phyloP scores from a whole-genome alignment of 1,284 basidiomycete genomes.

The Austroboletus olivaceoglutinosus region DNA sequence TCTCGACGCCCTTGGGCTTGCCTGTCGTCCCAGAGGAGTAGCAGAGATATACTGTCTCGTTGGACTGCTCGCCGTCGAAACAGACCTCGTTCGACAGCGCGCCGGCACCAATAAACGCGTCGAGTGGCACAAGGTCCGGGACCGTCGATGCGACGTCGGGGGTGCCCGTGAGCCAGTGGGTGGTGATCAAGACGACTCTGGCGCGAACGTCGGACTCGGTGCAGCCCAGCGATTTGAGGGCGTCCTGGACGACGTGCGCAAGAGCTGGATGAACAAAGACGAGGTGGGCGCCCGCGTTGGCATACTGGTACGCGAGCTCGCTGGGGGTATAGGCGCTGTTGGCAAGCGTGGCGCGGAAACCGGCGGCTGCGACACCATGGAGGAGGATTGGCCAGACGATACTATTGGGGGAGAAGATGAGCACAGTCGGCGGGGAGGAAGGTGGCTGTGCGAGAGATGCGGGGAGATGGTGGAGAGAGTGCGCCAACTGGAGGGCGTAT shows the following conservation, averaged over 20 bases:
- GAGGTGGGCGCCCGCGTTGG: conserved; percentile 52
- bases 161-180: conserved; percentile 41
- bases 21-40: conserved; percentile 69
- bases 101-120: conserved; percentile 46
- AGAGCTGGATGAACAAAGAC: conserved; percentile 56
- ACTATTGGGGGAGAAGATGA: conserved; percentile 62
- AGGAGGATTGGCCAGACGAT: conserved; percentile 62
- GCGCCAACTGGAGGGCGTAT: conserved; percentile 43
- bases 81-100: conserved; percentile 45
- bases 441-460: conserved; percentile 23
- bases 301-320: conserved; percentile 51
- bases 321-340: conserved; percentile 45
- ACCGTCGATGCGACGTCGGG: conserved; percentile 29
- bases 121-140: conserved; percentile 35
- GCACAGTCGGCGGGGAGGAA: conserved; percentile 40
- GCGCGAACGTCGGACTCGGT: conserved; percentile 41
- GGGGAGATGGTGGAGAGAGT: conserved; percentile 44
- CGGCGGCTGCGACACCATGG: conserved; percentile 55
- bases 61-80: conserved; percentile 46
- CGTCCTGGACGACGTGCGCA: conserved; percentile 43
- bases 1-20: conserved; percentile 61
- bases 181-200: conserved; percentile 46
- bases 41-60: conserved; percentile 62
- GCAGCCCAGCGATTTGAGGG: conserved; percentile 44
- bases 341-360: conserved; percentile 47